A percentile compares a stretch with the other conserved stretches of the same genome.
Conservation (phyloP, 768 basidiomycete species). For the Rhodotorula babjevae region DNA sequence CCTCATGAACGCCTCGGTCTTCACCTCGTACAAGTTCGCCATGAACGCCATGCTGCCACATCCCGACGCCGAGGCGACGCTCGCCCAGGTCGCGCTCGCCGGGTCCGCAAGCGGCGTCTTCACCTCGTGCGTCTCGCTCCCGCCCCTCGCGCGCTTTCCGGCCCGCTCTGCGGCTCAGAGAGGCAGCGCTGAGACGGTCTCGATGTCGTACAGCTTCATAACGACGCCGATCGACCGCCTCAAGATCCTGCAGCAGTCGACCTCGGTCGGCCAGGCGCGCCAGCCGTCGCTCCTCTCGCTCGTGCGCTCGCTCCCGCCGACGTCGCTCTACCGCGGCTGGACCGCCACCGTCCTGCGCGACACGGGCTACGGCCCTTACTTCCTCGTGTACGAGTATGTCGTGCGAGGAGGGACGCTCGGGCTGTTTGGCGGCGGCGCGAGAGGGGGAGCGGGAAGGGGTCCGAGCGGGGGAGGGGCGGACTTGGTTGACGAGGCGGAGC, state of each 20-base stretch:
- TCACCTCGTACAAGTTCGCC: constrained; percentile 75
- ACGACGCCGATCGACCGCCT: constrained; percentile 80
- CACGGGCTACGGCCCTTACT: constrained; percentile 79
- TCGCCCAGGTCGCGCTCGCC: constrained; percentile 69
- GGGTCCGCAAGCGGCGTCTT: constrained; percentile 75
- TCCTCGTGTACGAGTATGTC: constrained; percentile 54
- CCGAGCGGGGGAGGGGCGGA: constrained; percentile 2
- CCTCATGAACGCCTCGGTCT: constrained; percentile 77
- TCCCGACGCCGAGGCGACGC: constrained; percentile 55
- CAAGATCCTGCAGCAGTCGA: constrained; percentile 71
- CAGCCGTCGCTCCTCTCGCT: constrained; percentile 16
- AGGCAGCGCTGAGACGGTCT: neutral
- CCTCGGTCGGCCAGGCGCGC: constrained; percentile 45
- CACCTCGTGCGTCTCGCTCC: constrained; percentile 60
- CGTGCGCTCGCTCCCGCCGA: constrained; percentile 8
- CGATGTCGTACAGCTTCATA: constrained; percentile 56
- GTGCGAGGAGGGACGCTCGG: constrained; percentile 37
- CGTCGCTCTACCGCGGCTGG: constrained; percentile 65
- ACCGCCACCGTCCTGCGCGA: constrained; percentile 70
- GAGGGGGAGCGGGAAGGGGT: neutral
- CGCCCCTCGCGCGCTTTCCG: neutral
- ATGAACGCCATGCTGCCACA: constrained; percentile 61
- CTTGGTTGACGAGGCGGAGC: constrained; percentile 30
- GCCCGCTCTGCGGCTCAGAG: neutral
- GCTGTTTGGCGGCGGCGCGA: neutral